Evolutionary conservation across 116 monocot species (phyloP), one percentile per base, ranked within the genome.

Genomic region (Dioscorea cayenensis): DNA sequence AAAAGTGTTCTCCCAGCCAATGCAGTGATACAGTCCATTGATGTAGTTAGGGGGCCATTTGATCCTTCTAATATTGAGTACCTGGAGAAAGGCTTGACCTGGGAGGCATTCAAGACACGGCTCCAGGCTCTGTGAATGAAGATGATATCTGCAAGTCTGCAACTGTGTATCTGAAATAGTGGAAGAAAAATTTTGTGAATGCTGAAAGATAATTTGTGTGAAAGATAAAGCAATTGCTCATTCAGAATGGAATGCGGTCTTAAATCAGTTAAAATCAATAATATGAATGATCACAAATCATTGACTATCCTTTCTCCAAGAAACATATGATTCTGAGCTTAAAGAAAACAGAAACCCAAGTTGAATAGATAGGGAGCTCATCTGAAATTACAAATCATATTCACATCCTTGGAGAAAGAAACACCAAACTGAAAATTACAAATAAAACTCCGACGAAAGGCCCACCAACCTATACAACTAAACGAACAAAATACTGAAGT

Each of bases 31-130:
- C 66, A 71, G 48, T 77, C 79, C 29, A 77, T 95, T 20, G 92
- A 92, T 72, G 81, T 91, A 51, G 75, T 95, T 43, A 81, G 73
- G 60, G 92, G 92, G 0, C 95, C 95, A 5, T 89, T 95, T 72
- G 75, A 92, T 73, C 92, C 92, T 4, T 85, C 84, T 59, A 83
- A 81, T 68, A 78, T 91, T 35, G 76, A 91, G 76, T 91, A 91
- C 62, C 50, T 94, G 70, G 94, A 94, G 78, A 91, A 76, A 70
- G 88, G 66, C 22, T 73, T 94, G 77, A 69, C 84, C 27, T 86
- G 79, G 88, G 86, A 91, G 32, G 79, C 68, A 16, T 85, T 94
- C 72, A 80, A 76, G 43, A 38, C 62, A 63, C 82, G 87, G 22
- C 59, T 84, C 16, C 64, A 69, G 27, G 12, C 43, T 6, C 43